These are phyloP conservation scores for Mycogone perniciosa DNA, from an alignment of 2,329 filamentous ascomycete genomes.

Conservation along the genomic window DNA sequence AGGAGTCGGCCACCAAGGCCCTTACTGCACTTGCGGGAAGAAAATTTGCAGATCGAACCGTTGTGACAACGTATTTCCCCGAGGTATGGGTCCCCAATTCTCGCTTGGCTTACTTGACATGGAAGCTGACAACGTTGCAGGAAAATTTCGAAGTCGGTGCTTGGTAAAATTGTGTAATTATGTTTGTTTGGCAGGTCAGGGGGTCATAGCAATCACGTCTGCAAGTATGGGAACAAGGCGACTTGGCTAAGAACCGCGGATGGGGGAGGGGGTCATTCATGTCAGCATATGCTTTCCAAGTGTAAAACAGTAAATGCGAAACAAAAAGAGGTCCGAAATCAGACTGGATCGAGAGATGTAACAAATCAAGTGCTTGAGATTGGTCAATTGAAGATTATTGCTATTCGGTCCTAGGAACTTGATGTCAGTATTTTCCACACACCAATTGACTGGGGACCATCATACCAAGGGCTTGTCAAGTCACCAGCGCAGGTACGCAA, in stretches of 20 bases:
- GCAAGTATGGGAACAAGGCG: constrained; percentile 3
- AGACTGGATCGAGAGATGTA: constrained; percentile 5
- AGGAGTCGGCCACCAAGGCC: constrained; percentile 74
- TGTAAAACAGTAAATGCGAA: constrained; percentile 16
- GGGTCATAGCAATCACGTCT: constrained; percentile 4
- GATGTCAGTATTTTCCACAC: too few species aligned
- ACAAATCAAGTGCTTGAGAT: neutral
- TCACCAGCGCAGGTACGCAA: too few species aligned
- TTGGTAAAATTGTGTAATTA: constrained; percentile 52
- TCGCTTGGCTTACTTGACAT: neutral
- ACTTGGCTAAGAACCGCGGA: constrained; percentile 10
- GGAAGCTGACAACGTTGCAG: constrained; percentile 40
- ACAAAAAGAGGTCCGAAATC: neutral
- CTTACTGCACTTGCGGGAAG: constrained; percentile 84
- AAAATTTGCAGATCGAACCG: constrained; percentile 93
- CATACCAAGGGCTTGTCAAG: too few species aligned
- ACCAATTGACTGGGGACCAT: too few species aligned
- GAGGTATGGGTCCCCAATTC: constrained; percentile 53
- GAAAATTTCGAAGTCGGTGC: constrained; percentile 92
- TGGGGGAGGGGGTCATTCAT: constrained; percentile 1
- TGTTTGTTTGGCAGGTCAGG: constrained; percentile 10
- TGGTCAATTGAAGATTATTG: constrained; percentile 4
- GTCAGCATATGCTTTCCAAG: constrained; percentile 5
- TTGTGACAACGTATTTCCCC: constrained; percentile 93
- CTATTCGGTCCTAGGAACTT: too few species aligned